A percentile compares a stretch with the other conserved stretches of the same genome.
Conservation (phyloP, 1,139 yeast species). For the Zygosaccharomyces pseudobailii region DNA sequence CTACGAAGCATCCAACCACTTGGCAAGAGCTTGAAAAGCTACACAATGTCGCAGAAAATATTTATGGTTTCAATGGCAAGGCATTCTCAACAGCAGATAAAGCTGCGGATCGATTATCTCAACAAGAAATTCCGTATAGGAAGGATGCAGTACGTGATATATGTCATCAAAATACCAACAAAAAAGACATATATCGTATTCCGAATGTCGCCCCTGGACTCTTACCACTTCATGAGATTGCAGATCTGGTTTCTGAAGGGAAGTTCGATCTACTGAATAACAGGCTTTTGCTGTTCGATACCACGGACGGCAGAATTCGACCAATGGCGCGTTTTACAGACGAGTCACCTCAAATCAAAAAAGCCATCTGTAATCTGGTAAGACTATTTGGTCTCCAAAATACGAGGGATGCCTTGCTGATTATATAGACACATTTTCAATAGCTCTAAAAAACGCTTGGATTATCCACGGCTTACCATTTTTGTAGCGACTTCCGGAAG, state of each 20-base stretch:
- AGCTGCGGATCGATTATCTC: slow-evolving; percentile 26
- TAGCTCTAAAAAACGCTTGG: neutral
- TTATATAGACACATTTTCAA: slow-evolving; percentile 15
- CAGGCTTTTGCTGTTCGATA: slow-evolving; percentile 24
- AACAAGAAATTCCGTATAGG: slow-evolving; percentile 28
- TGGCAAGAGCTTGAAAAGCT: slow-evolving; percentile 2
- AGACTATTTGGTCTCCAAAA: slow-evolving; percentile 42
- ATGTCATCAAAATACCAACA: slow-evolving; percentile 10
- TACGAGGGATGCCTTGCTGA: slow-evolving; percentile 28
- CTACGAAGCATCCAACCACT: neutral
- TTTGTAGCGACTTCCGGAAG: neutral
- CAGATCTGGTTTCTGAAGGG: slow-evolving; percentile 27
- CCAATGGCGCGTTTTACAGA: slow-evolving; percentile 19
- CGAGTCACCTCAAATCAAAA: slow-evolving; percentile 27
- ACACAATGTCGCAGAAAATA: slow-evolving; percentile 36
- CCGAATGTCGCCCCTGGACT: slow-evolving; percentile 52
- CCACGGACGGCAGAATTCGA: slow-evolving; percentile 20
- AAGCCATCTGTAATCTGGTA: slow-evolving; percentile 38
- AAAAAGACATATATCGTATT: slow-evolving; percentile 21
- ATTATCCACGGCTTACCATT: neutral
- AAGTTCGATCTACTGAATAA: slow-evolving; percentile 22
- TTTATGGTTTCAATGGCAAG: slow-evolving; percentile 36
- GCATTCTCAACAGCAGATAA: slow-evolving; percentile 31
- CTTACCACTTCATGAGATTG: slow-evolving; percentile 45
- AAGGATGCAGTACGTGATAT: slow-evolving; percentile 8